Base-by-base conservation (phyloP, 306 rosid species). In the Castanea crenata region DNA sequence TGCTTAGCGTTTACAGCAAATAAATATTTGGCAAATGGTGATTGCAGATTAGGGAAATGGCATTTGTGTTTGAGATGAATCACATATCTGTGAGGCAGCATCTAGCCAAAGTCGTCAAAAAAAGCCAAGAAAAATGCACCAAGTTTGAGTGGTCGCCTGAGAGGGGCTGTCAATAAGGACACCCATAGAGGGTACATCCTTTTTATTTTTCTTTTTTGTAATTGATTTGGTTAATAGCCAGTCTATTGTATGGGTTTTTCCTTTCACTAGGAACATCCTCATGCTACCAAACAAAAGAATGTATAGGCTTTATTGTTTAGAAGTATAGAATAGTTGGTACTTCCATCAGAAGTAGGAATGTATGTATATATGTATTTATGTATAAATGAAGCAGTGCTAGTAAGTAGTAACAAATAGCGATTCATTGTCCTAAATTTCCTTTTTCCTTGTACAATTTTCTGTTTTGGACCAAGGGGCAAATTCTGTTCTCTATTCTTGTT, bases 21-120 rank as follows among this genome's bases (percentile, higher is more conserved):
- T 61, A 29, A 71, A 34, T 74, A 31, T 68, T 51, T 79, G 75
- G 59, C 67, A 81, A 57, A 71, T 83, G 76, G 54, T 79, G 67
- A 71, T 29, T 78, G 91, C 97, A 93, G 98, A 87, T 93, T 76
- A 85, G 83, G 64, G 93, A 73, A 69, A 79, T 91, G 90, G 71
- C 91, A 15, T 89, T 93, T 88, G 86, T 87, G 75, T 93, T 93
- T 76, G 97, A 93, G 86, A 58, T 77, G 67, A 81, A 86, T 25
- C 65, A 76, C 69, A 87, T 84, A 58, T 83, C 87, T 4, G 92
- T 90, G 79, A 83, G 57, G 70, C 85, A 31, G 75, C 80, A 80
- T 83, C 71, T 90, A 78, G 88, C 69, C 14, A 82, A 86, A 51
- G 27, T 3, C 63, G 76, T 63, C 46, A 80, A 62, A 57, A 77